Base-by-base conservation (phyloP, 78 protist species). In the Dictyostelium firmibasis region DNA sequence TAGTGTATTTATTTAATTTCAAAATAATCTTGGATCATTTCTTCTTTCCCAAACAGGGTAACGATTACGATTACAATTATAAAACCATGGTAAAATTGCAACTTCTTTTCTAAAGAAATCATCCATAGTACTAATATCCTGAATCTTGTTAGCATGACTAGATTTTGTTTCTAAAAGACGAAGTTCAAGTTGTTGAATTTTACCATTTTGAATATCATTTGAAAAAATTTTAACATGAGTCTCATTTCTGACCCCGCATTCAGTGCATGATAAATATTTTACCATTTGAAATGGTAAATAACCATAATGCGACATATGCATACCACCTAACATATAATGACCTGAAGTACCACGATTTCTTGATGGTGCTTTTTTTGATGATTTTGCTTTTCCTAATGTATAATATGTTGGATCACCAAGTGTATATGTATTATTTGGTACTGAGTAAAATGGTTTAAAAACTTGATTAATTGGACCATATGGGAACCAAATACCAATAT, bases 31-130 rank as follows among this genome's bases (percentile, higher is more conserved):
- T 76, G 82, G 25, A 35, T 76, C 82, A 18, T 27, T 25, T 20
- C 38, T 76, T 23, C 38, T 35, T 36, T 76, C 57, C 82, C 82
- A 76, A 76, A 76, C 82, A 3, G 82, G 82, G 10, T 76, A 76
- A 35, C 82, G 38, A 35, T 76, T 23, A 35, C 31, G 38, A 18
- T 76, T 76, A 76, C 82, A 76, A 20, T 27, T 35, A 23, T 36
- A 76, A 35, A 76, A 76, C 82, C 82, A 76, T 76, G 82, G 82
- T 29, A 76, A 33, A 38, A 35, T 35, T 0, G 82, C 82, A 14
- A 76, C 44, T 35, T 76, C 47, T 76, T 76, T 76, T 14, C 20
- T 76, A 76, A 76, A 76, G n/a, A 36, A 36, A 31, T 76, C 57
- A 35, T 76, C 57, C 44, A 76, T 35, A 2, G 20, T 9, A 14